A percentile compares a stretch with the other conserved stretches of the same genome.
Evolutionary conservation across 306 rosid genomes (phyloP).

Genomic region (Gastrolobium villosum): DNA sequence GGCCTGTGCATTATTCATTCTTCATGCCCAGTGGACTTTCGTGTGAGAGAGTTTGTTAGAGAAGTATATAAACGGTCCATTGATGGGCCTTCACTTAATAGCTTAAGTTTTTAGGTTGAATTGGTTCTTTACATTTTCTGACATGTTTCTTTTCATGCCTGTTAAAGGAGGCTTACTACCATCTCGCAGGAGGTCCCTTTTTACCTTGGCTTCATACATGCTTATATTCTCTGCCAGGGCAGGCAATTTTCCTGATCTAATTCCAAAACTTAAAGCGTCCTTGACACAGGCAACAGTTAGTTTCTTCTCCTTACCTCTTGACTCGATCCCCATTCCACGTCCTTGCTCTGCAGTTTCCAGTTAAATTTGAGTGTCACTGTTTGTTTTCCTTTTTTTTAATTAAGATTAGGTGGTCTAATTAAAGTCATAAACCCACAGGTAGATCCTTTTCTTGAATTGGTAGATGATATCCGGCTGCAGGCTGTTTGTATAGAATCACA

Average conservation of each 20-base stretch:
- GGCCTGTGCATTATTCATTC: too few relatives aligned
- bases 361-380: conserved; percentile 33
- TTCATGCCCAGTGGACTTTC: too few relatives aligned
- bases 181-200: conserved; percentile 92
- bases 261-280: conserved; percentile 78
- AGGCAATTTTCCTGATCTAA: conserved; percentile 71
- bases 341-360: conserved; percentile 28
- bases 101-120: too few relatives aligned
- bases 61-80: too few relatives aligned
- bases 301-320: conserved; percentile 43
- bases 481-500: conserved; percentile 64
- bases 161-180: conserved; percentile 80
- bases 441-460: conserved; percentile 90
- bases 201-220: conserved; percentile 88
- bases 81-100: too few relatives aligned
- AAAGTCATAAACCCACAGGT: conserved; percentile 62
- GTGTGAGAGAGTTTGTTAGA: too few relatives aligned
- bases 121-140: conserved; percentile 30
- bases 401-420: conserved; percentile 41
- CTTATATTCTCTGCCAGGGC: conserved; percentile 85
- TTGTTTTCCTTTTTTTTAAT: neutral
- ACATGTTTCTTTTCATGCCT: conserved; percentile 49
- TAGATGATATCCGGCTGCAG: conserved; percentile 70
- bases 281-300: conserved; percentile 68
- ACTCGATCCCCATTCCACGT: conserved; percentile 34